Percentiles rank a stretch among this genome's conserved stretches.
phyloP scores from a whole-genome alignment of 2,329 filamentous ascomycete species.

The Neofusicoccum sp. region DNA sequence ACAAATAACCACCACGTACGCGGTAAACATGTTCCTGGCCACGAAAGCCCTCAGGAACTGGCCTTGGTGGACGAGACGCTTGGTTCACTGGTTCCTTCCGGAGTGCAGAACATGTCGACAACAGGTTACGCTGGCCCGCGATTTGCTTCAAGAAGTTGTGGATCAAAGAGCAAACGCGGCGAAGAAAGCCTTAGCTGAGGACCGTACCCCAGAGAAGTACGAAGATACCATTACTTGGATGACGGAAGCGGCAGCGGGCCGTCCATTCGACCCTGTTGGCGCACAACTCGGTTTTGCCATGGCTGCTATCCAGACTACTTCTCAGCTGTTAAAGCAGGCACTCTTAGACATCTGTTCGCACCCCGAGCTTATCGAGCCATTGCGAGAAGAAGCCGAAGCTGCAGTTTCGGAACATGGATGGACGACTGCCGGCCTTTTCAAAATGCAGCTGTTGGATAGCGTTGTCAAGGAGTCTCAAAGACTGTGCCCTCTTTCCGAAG shows the following conservation, averaged over 20 bases:
- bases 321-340: conserved; percentile 26
- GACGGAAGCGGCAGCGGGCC: conserved; percentile 23
- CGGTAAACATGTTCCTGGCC: conserved; percentile 35
- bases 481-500: conserved; percentile 25
- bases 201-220: background rate
- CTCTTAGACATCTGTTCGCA: conserved; percentile 25
- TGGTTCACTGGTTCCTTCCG: conserved; percentile 37
- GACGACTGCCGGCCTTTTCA: conserved; percentile 29
- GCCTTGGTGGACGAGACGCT: conserved; percentile 34
- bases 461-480: conserved; percentile 34
- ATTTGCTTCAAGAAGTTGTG: conserved; percentile 29
- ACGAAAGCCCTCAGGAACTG: conserved; percentile 33
- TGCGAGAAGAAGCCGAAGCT: conserved; percentile 28
- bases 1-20: conserved; percentile 33
- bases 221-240: background rate
- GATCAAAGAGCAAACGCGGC: background rate
- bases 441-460: conserved; percentile 34
- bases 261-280: conserved; percentile 20
- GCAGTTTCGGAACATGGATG: conserved; percentile 28
- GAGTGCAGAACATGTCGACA: conserved; percentile 35
- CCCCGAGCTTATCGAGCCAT: conserved; percentile 26
- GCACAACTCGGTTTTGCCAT: conserved; percentile 21
- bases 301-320: conserved; percentile 24
- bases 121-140: conserved; percentile 38
- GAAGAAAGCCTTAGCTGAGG: background rate